These are phyloP conservation scores for Myxozyma melibiosi DNA, from an alignment of 805 yeast genomes.

Conservation along the genomic window DNA sequence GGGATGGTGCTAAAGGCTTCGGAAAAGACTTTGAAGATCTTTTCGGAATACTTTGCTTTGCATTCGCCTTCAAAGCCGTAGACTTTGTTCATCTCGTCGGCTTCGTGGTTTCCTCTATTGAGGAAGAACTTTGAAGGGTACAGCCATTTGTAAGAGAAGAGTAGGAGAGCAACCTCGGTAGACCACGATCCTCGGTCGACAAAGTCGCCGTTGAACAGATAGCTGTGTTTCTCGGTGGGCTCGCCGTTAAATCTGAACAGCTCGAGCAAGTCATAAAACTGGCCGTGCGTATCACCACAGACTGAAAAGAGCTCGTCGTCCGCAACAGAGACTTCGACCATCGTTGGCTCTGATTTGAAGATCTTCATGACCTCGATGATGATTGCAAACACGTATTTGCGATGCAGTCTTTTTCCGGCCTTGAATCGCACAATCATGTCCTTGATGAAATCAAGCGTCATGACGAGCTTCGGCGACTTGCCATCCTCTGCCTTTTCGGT, in stretches of 20 bases:
- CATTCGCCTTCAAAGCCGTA: slow-evolving; percentile 97
- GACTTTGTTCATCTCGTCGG: slow-evolving; percentile 93
- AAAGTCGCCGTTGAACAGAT: slow-evolving; percentile 93
- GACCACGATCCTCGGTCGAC: slow-evolving; percentile 99
- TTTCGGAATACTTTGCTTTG: slow-evolving; percentile 81
- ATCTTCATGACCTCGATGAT: slow-evolving; percentile 69
- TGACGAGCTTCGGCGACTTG: slow-evolving; percentile 40
- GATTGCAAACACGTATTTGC: slow-evolving; percentile 79
- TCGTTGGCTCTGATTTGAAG: slow-evolving; percentile 65
- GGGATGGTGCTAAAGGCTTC: slow-evolving; percentile 87
- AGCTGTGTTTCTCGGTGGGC: slow-evolving; percentile 67
- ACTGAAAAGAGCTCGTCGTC: slow-evolving; percentile 58
- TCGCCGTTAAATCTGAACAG: slow-evolving; percentile 74
- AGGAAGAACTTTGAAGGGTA: slow-evolving; percentile 71
- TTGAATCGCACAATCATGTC: slow-evolving; percentile 72
- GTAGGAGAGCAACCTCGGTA: slow-evolving; percentile 85
- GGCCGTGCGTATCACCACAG: slow-evolving; percentile 98
- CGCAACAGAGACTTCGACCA: slow-evolving; percentile 64
- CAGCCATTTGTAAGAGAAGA: slow-evolving; percentile 74
- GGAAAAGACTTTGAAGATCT: slow-evolving; percentile 77
- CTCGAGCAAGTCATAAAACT: slow-evolving; percentile 84
- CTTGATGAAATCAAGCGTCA: slow-evolving; percentile 58
- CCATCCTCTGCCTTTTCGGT: slow-evolving; percentile 35
- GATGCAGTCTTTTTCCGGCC: slow-evolving; percentile 73
- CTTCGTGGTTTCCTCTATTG: slow-evolving; percentile 96